A percentile compares a stretch with the other conserved stretches of the same genome.
Evolutionary conservation across 208 protist species (phyloP).

Genomic region (Leptomonas seymouri): DNA sequence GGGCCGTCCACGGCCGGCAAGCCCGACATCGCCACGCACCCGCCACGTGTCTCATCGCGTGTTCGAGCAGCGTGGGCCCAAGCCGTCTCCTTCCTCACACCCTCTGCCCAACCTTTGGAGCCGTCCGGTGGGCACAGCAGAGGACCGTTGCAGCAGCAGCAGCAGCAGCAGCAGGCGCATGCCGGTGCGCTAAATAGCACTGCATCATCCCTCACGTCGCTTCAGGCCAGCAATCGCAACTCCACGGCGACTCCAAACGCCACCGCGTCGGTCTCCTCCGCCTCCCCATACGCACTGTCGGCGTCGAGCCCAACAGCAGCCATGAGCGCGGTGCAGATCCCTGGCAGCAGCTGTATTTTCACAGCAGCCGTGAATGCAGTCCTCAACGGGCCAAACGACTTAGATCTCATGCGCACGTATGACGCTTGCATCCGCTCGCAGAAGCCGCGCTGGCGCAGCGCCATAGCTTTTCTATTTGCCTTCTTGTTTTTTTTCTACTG

Average conservation of each 20-base stretch:
- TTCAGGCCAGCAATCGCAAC: no score
- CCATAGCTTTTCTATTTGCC: constrained; percentile 11
- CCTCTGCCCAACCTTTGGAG: neutral
- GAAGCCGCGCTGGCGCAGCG: constrained; percentile 19
- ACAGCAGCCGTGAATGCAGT: neutral
- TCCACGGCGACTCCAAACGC: no score
- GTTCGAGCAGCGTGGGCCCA: neutral
- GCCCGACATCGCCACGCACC: neutral
- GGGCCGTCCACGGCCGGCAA: neutral
- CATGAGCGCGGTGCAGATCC: neutral
- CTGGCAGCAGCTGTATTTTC: neutral
- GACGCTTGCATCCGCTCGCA: constrained; percentile 20
- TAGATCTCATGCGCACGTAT: constrained; percentile 30
- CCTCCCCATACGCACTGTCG: neutral
- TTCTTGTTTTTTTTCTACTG: constrained; percentile 26
- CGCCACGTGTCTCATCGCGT: neutral
- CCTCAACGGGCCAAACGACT: constrained; percentile 5
- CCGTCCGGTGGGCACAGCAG: neutral
- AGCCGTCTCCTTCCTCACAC: neutral
- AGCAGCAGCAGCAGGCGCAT: neutral
- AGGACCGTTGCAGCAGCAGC: neutral
- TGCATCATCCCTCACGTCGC: no score
- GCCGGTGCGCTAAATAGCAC: neutral
- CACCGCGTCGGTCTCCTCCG: no score
- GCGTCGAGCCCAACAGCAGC: neutral